phyloP scores from a whole-genome alignment of 192 early-diverging fungal genomes.

The Linnemannia elongata region DNA sequence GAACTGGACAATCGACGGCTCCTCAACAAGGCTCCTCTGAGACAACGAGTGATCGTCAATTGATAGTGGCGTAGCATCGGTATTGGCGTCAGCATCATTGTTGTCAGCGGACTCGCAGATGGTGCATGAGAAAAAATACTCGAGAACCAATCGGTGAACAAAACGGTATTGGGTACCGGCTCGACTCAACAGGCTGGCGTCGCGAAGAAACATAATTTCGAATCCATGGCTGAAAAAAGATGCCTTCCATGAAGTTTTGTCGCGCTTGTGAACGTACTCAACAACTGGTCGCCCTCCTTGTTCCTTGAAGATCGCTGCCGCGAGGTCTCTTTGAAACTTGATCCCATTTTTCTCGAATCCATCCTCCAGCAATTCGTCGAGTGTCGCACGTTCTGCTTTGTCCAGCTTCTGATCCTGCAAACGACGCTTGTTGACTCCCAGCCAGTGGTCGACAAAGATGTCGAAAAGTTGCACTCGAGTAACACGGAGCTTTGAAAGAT shows the following conservation, averaged over 20 bases:
- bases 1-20: too few species aligned
- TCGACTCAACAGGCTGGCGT: background rate
- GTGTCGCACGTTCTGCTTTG: background rate
- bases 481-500: background rate
- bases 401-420: background rate
- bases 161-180: slow-evolving; percentile 6
- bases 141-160: background rate
- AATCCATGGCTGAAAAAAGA: background rate
- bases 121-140: background rate
- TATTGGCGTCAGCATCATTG: too few species aligned
- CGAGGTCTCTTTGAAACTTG: background rate
- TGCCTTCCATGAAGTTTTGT: background rate
- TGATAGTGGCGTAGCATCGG: too few species aligned
- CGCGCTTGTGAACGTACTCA: background rate
- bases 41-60: too few species aligned
- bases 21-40: too few species aligned
- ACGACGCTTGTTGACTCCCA: background rate
- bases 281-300: background rate
- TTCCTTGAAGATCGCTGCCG: background rate
- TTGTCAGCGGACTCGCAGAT: background rate
- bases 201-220: background rate
- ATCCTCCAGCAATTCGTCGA: background rate
- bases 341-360: background rate
- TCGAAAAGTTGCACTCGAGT: background rate
- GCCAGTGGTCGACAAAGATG: slow-evolving; percentile 3